phyloP scores from a whole-genome alignment of 208 protist species.

The Leptomonas seymouri region DNA sequence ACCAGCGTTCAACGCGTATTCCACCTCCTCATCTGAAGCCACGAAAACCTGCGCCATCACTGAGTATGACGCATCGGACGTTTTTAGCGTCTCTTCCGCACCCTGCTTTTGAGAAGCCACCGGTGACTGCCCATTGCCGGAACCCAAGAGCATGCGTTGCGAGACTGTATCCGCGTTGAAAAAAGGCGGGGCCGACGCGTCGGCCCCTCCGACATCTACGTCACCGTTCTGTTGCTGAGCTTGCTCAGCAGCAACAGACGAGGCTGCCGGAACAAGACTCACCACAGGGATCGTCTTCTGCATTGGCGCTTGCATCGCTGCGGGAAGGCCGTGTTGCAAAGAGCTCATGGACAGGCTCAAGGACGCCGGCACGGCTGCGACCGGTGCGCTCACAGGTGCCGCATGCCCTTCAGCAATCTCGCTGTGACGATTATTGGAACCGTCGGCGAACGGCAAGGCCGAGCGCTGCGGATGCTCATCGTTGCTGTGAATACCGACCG shows the following conservation, averaged over 20 bases:
- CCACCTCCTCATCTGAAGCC: neutral
- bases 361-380: neutral
- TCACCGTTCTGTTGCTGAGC: neutral
- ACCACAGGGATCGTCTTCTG: conserved; percentile 32
- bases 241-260: conserved; percentile 1
- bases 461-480: conserved; percentile 13
- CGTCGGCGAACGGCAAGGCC: conserved; percentile 3
- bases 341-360: neutral
- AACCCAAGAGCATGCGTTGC: neutral
- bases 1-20: conserved; percentile 3
- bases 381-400: neutral
- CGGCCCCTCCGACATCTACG: neutral
- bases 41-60: neutral
- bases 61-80: conserved; percentile 11
- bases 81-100: neutral
- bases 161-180: neutral
- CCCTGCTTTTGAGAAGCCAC: neutral
- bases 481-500: conserved; percentile 1
- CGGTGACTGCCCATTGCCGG: neutral
- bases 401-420: neutral
- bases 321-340: neutral
- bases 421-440: neutral
- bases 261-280: conserved; percentile 17
- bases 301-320: neutral
- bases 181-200: conserved; percentile 1